Conservation (phyloP, 495 filamentous ascomycete genomes). For the Neurospora tetraspora region DNA sequence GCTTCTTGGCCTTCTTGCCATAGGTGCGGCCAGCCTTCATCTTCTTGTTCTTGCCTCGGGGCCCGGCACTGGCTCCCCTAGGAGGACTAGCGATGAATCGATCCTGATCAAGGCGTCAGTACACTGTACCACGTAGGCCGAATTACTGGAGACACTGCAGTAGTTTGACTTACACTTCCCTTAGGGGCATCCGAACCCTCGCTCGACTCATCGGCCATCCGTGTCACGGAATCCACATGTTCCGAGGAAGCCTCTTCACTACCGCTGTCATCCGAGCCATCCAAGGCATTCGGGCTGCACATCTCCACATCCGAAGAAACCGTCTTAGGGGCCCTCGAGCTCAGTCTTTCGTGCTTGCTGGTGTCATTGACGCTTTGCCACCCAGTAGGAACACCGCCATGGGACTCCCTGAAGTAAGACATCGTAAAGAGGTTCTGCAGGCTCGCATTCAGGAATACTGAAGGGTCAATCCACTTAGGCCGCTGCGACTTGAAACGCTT, state of each 20-base stretch:
- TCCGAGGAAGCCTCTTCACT: slow-evolving; percentile 18
- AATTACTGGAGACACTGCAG: background rate
- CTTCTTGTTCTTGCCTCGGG: slow-evolving; percentile 26
- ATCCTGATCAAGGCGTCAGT: background rate
- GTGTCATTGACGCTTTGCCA: slow-evolving; percentile 48
- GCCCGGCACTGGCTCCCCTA: background rate
- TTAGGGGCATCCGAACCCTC: slow-evolving; percentile 28
- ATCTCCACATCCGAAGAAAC: slow-evolving; percentile 23
- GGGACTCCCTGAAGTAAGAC: slow-evolving; percentile 44
- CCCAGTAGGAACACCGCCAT: slow-evolving; percentile 49
- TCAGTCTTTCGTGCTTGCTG: slow-evolving; percentile 46
- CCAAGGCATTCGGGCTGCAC: slow-evolving; percentile 20
- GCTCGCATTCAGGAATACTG: slow-evolving; percentile 34
- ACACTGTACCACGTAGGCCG: background rate
- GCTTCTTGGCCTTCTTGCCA: slow-evolving; percentile 27
- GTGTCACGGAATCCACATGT: slow-evolving; percentile 18
- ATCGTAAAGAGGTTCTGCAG: slow-evolving; percentile 65
- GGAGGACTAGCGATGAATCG: background rate
- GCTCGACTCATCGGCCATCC: slow-evolving; percentile 45
- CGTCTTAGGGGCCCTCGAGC: slow-evolving; percentile 35
- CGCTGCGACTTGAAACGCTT: slow-evolving; percentile 23
- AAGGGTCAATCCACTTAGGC: slow-evolving; percentile 37
- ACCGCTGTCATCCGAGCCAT: slow-evolving; percentile 33
- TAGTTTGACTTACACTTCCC: slow-evolving; percentile 18
- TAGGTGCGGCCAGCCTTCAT: slow-evolving; percentile 25